phyloP scores from a whole-genome alignment of 352 stramenopile species.

The Phytophthora melonis region DNA sequence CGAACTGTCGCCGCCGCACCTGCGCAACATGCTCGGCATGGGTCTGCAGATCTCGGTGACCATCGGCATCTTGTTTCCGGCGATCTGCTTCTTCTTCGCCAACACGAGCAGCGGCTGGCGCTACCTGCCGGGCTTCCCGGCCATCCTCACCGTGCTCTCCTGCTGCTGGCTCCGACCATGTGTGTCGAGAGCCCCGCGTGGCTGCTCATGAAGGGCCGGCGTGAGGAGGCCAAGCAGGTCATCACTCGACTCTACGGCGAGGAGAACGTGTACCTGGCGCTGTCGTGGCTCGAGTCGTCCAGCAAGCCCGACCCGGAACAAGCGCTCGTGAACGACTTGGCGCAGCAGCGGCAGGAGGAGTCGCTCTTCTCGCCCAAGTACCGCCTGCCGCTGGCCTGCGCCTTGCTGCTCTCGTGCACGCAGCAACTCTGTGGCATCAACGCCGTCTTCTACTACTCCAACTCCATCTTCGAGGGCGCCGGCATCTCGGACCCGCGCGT shows the following conservation, averaged over 20 bases:
- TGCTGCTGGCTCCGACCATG: slow-evolving; percentile 42
- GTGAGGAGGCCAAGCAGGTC: slow-evolving; percentile 22
- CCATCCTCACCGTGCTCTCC: slow-evolving; percentile 46
- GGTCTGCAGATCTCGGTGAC: slow-evolving; percentile 45
- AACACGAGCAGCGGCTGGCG: slow-evolving; percentile 41
- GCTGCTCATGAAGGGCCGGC: slow-evolving; percentile 15
- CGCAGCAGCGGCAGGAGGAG: too few species aligned
- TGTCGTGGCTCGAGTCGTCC: too few species aligned
- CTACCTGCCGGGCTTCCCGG: slow-evolving; percentile 54
- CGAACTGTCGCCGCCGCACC: slow-evolving; percentile 28
- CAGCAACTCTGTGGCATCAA: slow-evolving; percentile 54
- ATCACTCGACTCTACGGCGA: slow-evolving; percentile 31
- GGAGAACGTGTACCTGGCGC: slow-evolving; percentile 19
- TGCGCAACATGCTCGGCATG: slow-evolving; percentile 34
- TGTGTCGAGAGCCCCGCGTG: slow-evolving; percentile 42
- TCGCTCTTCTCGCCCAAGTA: too few species aligned
- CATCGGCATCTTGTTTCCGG: slow-evolving; percentile 38
- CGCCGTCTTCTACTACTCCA: slow-evolving; percentile 50
- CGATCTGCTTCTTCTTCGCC: slow-evolving; percentile 37
- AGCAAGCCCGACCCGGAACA: too few species aligned
- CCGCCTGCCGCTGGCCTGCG: too few species aligned
- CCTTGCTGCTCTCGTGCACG: too few species aligned
- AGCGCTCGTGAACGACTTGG: too few species aligned
- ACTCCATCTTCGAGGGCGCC: slow-evolving; percentile 26
- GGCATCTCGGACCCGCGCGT: slow-evolving; percentile 31